phyloP scores from a whole-genome alignment of 306 rosid species.

The Acacia crassicarpa region DNA sequence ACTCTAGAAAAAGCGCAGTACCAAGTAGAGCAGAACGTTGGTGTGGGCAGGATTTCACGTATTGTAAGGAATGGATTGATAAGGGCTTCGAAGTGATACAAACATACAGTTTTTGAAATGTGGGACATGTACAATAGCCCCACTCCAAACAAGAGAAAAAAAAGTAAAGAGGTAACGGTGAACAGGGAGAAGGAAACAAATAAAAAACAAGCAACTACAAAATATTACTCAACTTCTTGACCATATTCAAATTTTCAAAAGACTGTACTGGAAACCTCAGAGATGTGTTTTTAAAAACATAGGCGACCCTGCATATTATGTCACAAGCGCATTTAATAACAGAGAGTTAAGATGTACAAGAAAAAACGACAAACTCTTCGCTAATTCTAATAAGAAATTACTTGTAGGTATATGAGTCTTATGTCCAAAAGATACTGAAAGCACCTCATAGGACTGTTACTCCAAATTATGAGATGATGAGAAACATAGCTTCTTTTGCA shows the following conservation, averaged over 20 bases:
- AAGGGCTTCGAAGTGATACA: background rate
- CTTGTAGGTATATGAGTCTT: slow-evolving; percentile 37
- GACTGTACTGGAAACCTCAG: background rate
- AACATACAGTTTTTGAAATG: background rate
- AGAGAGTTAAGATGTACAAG: background rate
- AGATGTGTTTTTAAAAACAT: background rate
- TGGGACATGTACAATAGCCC: background rate
- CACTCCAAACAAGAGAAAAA: background rate
- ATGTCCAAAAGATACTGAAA: slow-evolving; percentile 55
- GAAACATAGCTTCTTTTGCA: slow-evolving; percentile 49
- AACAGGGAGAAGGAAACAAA: background rate
- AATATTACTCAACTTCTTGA: background rate
- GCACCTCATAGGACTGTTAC: slow-evolving; percentile 56
- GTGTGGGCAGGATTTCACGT: background rate
- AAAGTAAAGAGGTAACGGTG: background rate
- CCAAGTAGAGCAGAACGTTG: background rate
- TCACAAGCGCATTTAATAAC: slow-evolving; percentile 26
- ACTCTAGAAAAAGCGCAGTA: background rate
- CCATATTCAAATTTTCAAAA: background rate
- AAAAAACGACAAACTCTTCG: slow-evolving; percentile 17
- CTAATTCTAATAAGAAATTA: slow-evolving; percentile 34
- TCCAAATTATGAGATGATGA: slow-evolving; percentile 49
- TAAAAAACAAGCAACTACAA: slow-evolving; percentile 4
- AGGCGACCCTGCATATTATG: slow-evolving; percentile 5
- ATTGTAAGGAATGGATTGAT: background rate